Conservation (phyloP, 2,329 filamentous ascomycete genomes). For the Kalmusia sp. region DNA sequence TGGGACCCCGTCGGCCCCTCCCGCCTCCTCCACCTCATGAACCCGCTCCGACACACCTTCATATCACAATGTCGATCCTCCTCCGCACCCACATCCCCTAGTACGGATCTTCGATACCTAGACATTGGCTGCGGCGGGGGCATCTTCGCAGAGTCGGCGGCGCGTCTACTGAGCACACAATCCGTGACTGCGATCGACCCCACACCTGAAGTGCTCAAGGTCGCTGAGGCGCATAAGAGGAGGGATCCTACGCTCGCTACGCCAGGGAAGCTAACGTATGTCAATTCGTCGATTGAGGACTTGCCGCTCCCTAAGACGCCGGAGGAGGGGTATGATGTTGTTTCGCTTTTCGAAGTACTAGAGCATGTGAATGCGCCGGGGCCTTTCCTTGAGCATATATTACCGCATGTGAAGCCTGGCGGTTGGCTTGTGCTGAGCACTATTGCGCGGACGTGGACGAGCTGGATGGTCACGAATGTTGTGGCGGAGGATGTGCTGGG, state of each 20-base stretch:
- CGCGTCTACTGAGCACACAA: slow-evolving; percentile 68
- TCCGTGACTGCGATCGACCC: slow-evolving; percentile 81
- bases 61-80: slow-evolving; percentile 72
- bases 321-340: slow-evolving; percentile 72
- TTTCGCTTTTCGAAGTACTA: slow-evolving; percentile 91
- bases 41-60: slow-evolving; percentile 93
- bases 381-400: slow-evolving; percentile 74
- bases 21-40: slow-evolving; percentile 94
- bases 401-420: slow-evolving; percentile 82
- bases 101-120: slow-evolving; percentile 70
- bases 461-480: slow-evolving; percentile 91
- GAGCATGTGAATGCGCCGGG: slow-evolving; percentile 85
- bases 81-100: slow-evolving; percentile 32
- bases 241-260: slow-evolving; percentile 72
- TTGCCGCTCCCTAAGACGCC: slow-evolving; percentile 51
- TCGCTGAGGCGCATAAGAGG: slow-evolving; percentile 78
- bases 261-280: slow-evolving; percentile 68
- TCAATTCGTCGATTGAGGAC: slow-evolving; percentile 78
- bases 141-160: slow-evolving; percentile 91
- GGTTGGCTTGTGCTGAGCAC: slow-evolving; percentile 94
- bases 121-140: slow-evolving; percentile 96
- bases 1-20: slow-evolving; percentile 96
- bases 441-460: slow-evolving; percentile 86
- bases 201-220: slow-evolving; percentile 72
- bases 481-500: slow-evolving; percentile 86